Evolutionary conservation across 768 basidiomycete genomes (phyloP).

Genomic region (Trametes cinnabarina): DNA sequence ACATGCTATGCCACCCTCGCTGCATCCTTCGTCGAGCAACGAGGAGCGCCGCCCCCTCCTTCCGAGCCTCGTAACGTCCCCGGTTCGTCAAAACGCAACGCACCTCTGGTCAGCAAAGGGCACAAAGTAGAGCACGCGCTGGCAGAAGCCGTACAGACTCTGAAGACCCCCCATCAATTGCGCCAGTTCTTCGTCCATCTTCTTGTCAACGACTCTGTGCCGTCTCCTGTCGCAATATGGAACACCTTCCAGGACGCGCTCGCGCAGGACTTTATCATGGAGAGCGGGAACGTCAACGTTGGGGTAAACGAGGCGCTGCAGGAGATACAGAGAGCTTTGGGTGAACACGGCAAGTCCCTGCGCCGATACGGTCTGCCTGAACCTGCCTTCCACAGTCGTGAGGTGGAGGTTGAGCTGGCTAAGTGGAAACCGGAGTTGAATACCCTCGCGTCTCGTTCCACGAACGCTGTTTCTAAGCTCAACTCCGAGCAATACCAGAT

Average conservation of each 20-base stretch:
- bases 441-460: constrained; percentile 11
- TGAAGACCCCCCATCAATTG: constrained; percentile 37
- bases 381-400: constrained; percentile 24
- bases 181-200: constrained; percentile 40
- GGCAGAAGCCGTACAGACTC: constrained; percentile 32
- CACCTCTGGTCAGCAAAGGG: constrained; percentile 24
- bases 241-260: constrained; percentile 25
- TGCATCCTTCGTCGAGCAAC: neutral
- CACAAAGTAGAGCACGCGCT: constrained; percentile 33
- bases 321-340: constrained; percentile 23
- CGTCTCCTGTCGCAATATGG: constrained; percentile 29
- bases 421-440: constrained; percentile 22
- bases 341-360: constrained; percentile 29
- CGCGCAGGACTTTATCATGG: constrained; percentile 23
- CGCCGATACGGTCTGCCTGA: constrained; percentile 31
- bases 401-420: constrained; percentile 30
- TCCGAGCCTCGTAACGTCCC: constrained; percentile 15
- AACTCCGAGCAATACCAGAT: constrained; percentile 28
- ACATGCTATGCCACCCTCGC: constrained; percentile 9
- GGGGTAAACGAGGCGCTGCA: constrained; percentile 26
- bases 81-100: constrained; percentile 24
- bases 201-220: constrained; percentile 34
- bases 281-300: constrained; percentile 18
- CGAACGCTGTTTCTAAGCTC: constrained; percentile 13
- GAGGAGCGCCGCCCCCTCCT: neutral